Base-by-base conservation (phyloP, 805 yeast species). In the Candida nemodendra region DNA sequence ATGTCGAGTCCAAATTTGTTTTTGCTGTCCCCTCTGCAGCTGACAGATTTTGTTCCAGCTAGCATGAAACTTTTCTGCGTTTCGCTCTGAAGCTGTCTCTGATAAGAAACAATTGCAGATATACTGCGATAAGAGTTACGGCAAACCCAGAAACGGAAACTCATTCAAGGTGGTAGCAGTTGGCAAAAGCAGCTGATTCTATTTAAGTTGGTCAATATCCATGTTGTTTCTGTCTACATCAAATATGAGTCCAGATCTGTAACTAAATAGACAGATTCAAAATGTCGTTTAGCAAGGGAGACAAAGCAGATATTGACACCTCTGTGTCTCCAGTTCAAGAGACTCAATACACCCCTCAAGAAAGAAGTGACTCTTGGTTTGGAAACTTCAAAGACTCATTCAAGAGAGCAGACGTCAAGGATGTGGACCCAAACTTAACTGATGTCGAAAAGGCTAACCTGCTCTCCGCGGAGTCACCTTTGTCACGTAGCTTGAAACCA, bases 401-500 rank as follows among this genome's bases (percentile, higher is more conserved):
- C 42, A 62, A 59, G 38, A 61, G 57, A 16, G 46, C 51, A 12
- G 53, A 50, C 6, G 32, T 49, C 28, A 73, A 66, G 16, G 64
- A 61, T 9, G 36, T 74, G 27, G 79, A 74, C 49, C 74, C 69
- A 23, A 57, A 62, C 47, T 53, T 71, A 49, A 48, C 69, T 12
- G 72, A 66, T 23, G 57, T 68, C 18, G 77, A 74, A 55, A 70
- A 62, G 50, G 71, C 73, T 12, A 74, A 73, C 43, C 57, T 71
- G 21, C 51, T 55, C 36, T 67, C 79, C 18, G 71, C 78, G 18
- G 68, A 65, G 47, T 62, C 78, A 32, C 79, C 79, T 12, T 62
- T 73, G 40, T 61, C 71, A 24, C 65, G 83, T 47, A 57, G 69
- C 7, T 66, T 81, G 35, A 78, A 75, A 50, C 72, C 76, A 29